Evolutionary conservation across 441 rosid species (phyloP).

Genomic region (Kokia cookei): DNA sequence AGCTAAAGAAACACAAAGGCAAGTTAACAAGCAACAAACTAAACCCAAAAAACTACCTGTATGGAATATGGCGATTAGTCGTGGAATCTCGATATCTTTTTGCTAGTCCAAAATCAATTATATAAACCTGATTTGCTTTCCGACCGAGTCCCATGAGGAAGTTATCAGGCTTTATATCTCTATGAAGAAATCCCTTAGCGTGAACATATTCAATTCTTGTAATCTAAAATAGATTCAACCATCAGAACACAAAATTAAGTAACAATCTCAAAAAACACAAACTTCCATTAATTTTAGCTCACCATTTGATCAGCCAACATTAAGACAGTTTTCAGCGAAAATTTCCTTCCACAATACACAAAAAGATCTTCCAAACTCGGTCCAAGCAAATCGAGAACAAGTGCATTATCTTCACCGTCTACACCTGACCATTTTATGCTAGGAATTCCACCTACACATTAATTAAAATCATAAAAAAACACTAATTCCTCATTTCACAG

Average conservation of each 20-base stretch:
- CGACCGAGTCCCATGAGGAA: constrained; percentile 92
- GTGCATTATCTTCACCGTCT: constrained; percentile 50
- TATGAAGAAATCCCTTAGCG: constrained; percentile 83
- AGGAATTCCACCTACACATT: constrained; percentile 46
- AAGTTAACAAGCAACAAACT: neutral
- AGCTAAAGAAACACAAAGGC: neutral
- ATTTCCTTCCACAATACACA: constrained; percentile 60
- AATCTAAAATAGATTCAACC: constrained; percentile 31
- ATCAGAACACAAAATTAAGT: constrained; percentile 4
- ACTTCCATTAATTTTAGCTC: neutral
- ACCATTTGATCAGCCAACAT: constrained; percentile 67
- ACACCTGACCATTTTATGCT: constrained; percentile 55
- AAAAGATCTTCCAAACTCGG: constrained; percentile 69
- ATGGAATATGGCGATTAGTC: constrained; percentile 70
- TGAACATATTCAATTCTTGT: constrained; percentile 84
- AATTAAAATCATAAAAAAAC: neutral
- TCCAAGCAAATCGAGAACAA: constrained; percentile 46
- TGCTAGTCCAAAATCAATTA: constrained; percentile 73
- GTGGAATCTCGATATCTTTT: constrained; percentile 65
- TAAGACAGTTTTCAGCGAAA: constrained; percentile 56
- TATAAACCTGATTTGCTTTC: constrained; percentile 84
- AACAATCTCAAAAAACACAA: neutral
- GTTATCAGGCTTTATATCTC: constrained; percentile 94
- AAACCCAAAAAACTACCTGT: constrained; percentile 34
- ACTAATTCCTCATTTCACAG: neutral